Conservation (phyloP, 2,329 filamentous ascomycete species). For the Sarocladium brachiariae region DNA sequence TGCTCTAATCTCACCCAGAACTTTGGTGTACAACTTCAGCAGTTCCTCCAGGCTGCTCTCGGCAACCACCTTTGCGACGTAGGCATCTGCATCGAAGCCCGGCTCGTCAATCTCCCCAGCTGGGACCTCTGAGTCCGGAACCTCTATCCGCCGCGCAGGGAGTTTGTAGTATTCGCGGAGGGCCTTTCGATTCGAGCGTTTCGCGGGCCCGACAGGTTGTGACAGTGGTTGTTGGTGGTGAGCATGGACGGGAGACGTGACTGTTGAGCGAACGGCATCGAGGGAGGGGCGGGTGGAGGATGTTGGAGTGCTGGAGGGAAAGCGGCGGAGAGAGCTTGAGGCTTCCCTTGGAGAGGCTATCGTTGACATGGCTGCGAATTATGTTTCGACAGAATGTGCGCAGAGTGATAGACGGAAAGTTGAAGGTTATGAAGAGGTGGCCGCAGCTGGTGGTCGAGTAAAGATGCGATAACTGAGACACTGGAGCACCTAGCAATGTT, state of each 20-base stretch:
- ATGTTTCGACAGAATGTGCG: not conserved
- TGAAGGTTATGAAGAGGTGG: not conserved
- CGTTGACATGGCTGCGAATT: constrained; percentile 46
- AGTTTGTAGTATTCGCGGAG: constrained; percentile 94
- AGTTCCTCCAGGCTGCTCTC: constrained; percentile 61
- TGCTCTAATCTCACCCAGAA: constrained; percentile 76
- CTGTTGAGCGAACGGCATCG: constrained; percentile 55
- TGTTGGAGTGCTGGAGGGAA: constrained; percentile 55
- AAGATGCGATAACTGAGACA: too few species aligned
- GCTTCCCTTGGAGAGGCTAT: constrained; percentile 57
- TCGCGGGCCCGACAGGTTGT: constrained; percentile 17
- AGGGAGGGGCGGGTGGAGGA: constrained; percentile 71
- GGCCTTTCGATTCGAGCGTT: constrained; percentile 69
- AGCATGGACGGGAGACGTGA: constrained; percentile 39
- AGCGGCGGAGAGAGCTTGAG: constrained; percentile 46
- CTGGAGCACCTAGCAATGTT: too few species aligned
- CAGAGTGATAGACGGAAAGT: not conserved
- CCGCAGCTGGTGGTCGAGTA: not conserved
- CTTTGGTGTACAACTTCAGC: constrained; percentile 60
- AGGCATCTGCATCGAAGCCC: constrained; percentile 66
- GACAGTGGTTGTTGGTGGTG: constrained; percentile 12
- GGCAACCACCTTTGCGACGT: constrained; percentile 55
- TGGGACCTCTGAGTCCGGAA: constrained; percentile 49
- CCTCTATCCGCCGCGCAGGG: constrained; percentile 37
- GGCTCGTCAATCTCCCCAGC: constrained; percentile 66